phyloP scores from a whole-genome alignment of 257 asterid species.

The Jacaranda copaia region DNA sequence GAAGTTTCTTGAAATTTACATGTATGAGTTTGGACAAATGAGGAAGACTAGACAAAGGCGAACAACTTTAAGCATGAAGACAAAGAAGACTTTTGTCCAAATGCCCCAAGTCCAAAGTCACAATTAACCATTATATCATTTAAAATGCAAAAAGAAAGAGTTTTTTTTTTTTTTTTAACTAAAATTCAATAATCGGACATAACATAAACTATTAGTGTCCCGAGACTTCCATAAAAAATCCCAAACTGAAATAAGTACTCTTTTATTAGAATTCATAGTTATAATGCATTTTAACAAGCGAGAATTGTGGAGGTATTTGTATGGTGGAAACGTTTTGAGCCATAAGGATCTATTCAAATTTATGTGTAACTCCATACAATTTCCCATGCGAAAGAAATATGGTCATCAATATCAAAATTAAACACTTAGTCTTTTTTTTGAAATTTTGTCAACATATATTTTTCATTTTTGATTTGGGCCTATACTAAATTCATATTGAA shows the following conservation, averaged over 20 bases:
- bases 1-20: conserved; percentile 22
- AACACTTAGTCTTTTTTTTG: not conserved
- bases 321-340: no score
- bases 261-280: no score
- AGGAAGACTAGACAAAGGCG: not conserved
- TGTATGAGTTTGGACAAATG: not conserved
- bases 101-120: no score
- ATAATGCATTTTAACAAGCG: not conserved
- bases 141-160: no score
- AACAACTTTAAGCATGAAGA: not conserved
- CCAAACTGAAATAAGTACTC: no score
- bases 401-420: not conserved
- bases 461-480: not conserved
- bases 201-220: no score
- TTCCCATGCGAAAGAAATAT: not conserved
- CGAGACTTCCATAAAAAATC: no score
- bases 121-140: no score
- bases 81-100: not conserved
- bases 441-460: not conserved
- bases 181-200: no score
- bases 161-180: no score
- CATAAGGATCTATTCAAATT: not conserved
- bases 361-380: no score
- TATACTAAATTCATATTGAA: not conserved
- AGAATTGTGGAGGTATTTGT: no score